Evolutionary conservation across 805 yeast species (phyloP).

Genomic region (Candida hispaniensis): DNA sequence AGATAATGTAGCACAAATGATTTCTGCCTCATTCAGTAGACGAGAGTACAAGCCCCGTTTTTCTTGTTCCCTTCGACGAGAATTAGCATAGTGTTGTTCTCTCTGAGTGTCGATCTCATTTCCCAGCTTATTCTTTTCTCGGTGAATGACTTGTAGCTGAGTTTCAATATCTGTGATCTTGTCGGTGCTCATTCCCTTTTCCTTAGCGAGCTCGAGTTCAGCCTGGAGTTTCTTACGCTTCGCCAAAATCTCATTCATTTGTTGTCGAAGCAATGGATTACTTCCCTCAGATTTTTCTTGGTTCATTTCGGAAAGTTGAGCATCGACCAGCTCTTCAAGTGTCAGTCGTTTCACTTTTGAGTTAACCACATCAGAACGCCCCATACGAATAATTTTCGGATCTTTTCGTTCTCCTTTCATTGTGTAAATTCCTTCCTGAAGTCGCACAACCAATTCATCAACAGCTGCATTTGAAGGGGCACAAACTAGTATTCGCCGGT

Average conservation of each 20-base stretch:
- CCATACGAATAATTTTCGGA: slow-evolving; percentile 75
- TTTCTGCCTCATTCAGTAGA: slow-evolving; percentile 62
- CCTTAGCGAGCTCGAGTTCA: slow-evolving; percentile 1
- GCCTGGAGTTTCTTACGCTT: slow-evolving; percentile 34
- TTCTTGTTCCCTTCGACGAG: slow-evolving; percentile 67
- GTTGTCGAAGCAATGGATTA: slow-evolving; percentile 29
- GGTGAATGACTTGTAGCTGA: slow-evolving; percentile 46
- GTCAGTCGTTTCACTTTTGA: slow-evolving; percentile 72
- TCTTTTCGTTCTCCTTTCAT: slow-evolving; percentile 35
- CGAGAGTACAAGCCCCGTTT: slow-evolving; percentile 64
- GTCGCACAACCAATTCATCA: slow-evolving; percentile 80
- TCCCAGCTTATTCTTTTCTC: slow-evolving; percentile 56
- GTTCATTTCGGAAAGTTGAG: slow-evolving; percentile 34
- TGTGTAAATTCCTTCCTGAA: slow-evolving; percentile 54
- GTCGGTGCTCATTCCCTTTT: slow-evolving; percentile 11
- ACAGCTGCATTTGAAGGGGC: slow-evolving; percentile 99
- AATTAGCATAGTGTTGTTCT: slow-evolving; percentile 56
- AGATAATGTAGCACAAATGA: slow-evolving; percentile 84
- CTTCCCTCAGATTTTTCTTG: slow-evolving; percentile 30
- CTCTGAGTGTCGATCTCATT: slow-evolving; percentile 66
- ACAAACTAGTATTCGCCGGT: slow-evolving; percentile 65
- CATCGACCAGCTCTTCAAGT: slow-evolving; percentile 75
- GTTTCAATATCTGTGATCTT: slow-evolving; percentile 19
- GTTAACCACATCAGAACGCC: slow-evolving; percentile 81
- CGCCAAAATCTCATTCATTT: slow-evolving; percentile 31